Percentiles rank a stretch among this genome's conserved stretches.
These are phyloP conservation scores for Centella asiatica DNA, from an alignment of 129 eudicot species.

Conservation along the genomic window DNA sequence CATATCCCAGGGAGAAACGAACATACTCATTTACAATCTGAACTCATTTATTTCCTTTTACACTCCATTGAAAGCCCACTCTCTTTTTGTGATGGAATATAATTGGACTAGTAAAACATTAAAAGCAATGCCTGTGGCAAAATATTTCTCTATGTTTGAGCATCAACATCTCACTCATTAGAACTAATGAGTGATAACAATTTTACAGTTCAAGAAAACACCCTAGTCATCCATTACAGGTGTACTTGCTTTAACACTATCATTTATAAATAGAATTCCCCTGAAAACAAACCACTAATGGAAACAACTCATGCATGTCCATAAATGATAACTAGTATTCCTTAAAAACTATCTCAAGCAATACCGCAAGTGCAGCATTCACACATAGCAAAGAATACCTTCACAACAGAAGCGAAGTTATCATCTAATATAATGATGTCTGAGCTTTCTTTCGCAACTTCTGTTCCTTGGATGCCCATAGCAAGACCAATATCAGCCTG, in stretches of 20 bases:
- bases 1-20: no score
- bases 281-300: no score
- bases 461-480: slow-evolving; percentile 99
- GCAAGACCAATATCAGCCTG: slow-evolving; percentile 99
- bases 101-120: no score
- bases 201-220: neutral
- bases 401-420: slow-evolving; percentile 78
- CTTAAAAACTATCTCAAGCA: neutral
- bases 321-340: no score
- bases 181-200: no score
- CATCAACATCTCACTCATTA: neutral
- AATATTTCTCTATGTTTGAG: neutral
- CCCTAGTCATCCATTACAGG: neutral
- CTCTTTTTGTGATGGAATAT: no score
- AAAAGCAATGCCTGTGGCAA: neutral
- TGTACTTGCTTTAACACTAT: no score
- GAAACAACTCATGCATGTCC: no score
- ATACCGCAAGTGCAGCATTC: neutral
- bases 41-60: no score
- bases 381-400: slow-evolving; percentile 33
- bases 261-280: no score
- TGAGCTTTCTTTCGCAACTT: slow-evolving; percentile 94
- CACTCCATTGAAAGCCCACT: no score
- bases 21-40: no score
- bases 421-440: slow-evolving; percentile 91